Evolutionary conservation across 2,329 filamentous ascomycete genomes (phyloP), one percentile per base, ranked within the genome.

Genomic region (Eutypa lata): DNA sequence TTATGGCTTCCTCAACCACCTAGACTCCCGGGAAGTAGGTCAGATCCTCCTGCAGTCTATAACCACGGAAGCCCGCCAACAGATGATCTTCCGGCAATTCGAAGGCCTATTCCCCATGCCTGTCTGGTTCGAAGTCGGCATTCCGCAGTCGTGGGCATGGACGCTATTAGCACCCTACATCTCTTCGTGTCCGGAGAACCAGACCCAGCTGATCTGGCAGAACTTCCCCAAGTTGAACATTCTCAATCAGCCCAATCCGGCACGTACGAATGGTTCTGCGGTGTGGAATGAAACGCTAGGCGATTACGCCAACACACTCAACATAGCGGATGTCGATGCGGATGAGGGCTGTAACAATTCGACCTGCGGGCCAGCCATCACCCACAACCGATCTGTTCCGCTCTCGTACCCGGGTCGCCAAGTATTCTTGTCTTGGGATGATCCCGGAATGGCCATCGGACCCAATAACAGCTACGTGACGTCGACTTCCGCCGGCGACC

Each of bases 61-160:
- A 64, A 82, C 88, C 3, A 87, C 85, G 11, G 90, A 94, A 67
- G 88, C 89, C 0, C 86, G 90, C 0, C 90, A 95, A 73, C 88
- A 95, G 73, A 78, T 92, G 75, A 86, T 89, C 59, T 94, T 94
- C 78, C 86, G 90, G 19, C 90, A 94, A 66, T 90, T 94, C 67
- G 79, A 84, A 33, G 90, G 90, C 16, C 79, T 90, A 7, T 89
- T 89, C 71, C 87, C 90, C 21, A 90, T 90, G 87, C 88, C 89
- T 0, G 87, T 88, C 10, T 94, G 88, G 88, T 91, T 93, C 66
- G 84, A 90, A 63, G 78, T 84, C 6, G 89, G 89, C 38, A 85
- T 93, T 22, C 90, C 89, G 0, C 90, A 95, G 68, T 90, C 86
- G 0, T 95, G 90, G 89, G 83, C 86, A 0, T 95, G 90, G 90